Conservation (phyloP, 2,329 filamentous ascomycete species). For the Colletotrichum neosansevieriae region DNA sequence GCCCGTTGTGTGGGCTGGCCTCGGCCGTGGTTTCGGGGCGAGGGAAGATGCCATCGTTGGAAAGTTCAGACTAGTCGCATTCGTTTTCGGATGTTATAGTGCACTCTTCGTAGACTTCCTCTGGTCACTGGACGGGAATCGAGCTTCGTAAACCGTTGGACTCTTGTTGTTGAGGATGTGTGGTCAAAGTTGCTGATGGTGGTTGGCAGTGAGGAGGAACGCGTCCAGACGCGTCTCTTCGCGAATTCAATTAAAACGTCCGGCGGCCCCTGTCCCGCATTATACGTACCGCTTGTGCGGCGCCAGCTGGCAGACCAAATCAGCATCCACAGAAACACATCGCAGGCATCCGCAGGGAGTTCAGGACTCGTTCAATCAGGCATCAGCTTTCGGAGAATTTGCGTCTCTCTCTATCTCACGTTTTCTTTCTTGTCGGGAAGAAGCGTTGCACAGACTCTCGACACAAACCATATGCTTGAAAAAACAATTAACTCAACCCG, state of each 20-base stretch:
- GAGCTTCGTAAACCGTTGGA: neutral
- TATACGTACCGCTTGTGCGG: constrained; percentile 7
- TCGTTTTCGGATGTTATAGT: neutral
- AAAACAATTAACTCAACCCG: too few relatives aligned
- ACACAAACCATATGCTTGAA: too few relatives aligned
- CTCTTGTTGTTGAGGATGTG: constrained; percentile 24
- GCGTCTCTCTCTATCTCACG: neutral
- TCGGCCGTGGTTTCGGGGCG: constrained; percentile 66
- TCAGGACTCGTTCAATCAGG: constrained; percentile 9
- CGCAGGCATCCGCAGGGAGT: constrained; percentile 28
- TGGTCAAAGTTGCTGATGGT: neutral
- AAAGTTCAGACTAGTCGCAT: neutral
- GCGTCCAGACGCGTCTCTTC: constrained; percentile 54
- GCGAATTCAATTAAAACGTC: constrained; percentile 49
- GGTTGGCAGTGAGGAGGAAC: constrained; percentile 44
- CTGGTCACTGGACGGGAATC: neutral
- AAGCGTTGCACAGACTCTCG: too few relatives aligned
- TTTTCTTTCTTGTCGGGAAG: too few relatives aligned
- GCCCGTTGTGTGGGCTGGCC: constrained; percentile 85
- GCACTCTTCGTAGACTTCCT: neutral
- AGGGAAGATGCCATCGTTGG: constrained; percentile 50
- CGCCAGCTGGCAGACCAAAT: neutral
- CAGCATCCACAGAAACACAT: constrained; percentile 19
- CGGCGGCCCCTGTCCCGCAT: constrained; percentile 13
- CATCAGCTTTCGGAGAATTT: neutral